phyloP scores from a whole-genome alignment of 805 yeast genomes.

The Saccharomycopsis fodiens region DNA sequence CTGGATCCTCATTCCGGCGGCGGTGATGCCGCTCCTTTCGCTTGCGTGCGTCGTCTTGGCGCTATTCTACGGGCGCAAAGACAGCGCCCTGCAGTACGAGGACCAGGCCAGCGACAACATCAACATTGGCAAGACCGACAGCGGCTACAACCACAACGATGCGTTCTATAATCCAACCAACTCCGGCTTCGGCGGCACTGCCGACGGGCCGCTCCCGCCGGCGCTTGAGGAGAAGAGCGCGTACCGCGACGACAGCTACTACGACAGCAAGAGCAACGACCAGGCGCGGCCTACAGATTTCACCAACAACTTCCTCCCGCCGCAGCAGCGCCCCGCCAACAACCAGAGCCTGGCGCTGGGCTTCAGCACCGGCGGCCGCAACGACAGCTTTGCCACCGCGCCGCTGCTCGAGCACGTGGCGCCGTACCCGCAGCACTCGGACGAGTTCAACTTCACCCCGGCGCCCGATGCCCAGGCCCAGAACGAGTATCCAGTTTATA shows the following conservation, averaged over 20 bases:
- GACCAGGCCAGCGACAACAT: constrained; percentile 16
- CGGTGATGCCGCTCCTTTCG: constrained; percentile 45
- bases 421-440: constrained; percentile 12
- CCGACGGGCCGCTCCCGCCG: constrained; percentile 9
- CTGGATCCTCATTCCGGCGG: constrained; percentile 65
- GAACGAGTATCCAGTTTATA: not conserved
- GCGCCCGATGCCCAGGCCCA: constrained; percentile 1
- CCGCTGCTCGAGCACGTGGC: not conserved
- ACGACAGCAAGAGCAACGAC: constrained; percentile 8
- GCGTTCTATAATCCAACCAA: constrained; percentile 5
- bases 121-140: constrained; percentile 11
- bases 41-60: constrained; percentile 43
- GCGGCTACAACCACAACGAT: constrained; percentile 2
- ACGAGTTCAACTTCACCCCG: constrained; percentile 19
- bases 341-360: constrained; percentile 1
- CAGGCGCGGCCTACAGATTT: constrained; percentile 19
- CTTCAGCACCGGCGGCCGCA: constrained; percentile 3
- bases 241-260: constrained; percentile 7
- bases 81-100: constrained; percentile 16
- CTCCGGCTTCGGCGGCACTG: not conserved
- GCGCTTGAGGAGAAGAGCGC: constrained; percentile 2
- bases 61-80: constrained; percentile 20
- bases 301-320: constrained; percentile 17
- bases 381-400: constrained; percentile 8
- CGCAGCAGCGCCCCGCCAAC: not conserved